A percentile compares a stretch with the other conserved stretches of the same genome.
phyloP scores from a whole-genome alignment of 2,329 filamentous ascomycete genomes.

The Fusarium algeriense region DNA sequence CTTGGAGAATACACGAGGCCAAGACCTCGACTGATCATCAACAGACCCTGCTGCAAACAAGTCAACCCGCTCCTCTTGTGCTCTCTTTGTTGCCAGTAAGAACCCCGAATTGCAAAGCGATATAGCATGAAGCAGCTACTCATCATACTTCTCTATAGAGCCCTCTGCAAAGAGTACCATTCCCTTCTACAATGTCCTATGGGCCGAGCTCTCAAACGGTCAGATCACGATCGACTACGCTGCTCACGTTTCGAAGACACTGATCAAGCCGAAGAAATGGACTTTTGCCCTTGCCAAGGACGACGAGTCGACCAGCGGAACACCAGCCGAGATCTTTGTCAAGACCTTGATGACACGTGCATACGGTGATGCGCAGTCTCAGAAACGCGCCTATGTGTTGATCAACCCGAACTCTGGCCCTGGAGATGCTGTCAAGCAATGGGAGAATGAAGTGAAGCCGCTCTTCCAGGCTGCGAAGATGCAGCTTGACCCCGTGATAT shows the following conservation, averaged over 20 bases:
- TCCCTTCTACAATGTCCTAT: constrained; percentile 86
- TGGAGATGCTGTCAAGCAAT: constrained; percentile 79
- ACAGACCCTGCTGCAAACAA: constrained; percentile 42
- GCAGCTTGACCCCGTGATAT: constrained; percentile 78
- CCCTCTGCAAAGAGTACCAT: constrained; percentile 59
- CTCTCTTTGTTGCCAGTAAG: constrained; percentile 38
- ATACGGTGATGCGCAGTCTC: constrained; percentile 75
- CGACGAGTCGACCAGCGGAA: constrained; percentile 39
- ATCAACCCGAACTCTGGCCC: constrained; percentile 93
- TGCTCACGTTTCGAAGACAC: constrained; percentile 66
- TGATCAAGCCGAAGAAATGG: constrained; percentile 71
- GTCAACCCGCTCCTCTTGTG: constrained; percentile 41
- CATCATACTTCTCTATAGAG: constrained; percentile 34
- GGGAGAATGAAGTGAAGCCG: constrained; percentile 80
- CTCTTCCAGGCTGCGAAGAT: constrained; percentile 86
- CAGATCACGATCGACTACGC: constrained; percentile 81
- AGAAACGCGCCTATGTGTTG: constrained; percentile 86
- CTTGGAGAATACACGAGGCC: constrained; percentile 7
- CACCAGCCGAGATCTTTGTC: constrained; percentile 71
- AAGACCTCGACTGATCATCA: constrained; percentile 30
- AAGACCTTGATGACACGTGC: constrained; percentile 74
- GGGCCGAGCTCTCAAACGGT: constrained; percentile 74
- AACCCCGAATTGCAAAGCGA: background rate
- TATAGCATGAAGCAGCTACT: constrained; percentile 3
- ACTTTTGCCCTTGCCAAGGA: constrained; percentile 59